Conservation (phyloP, 2,329 filamentous ascomycete genomes). For the Paraphaeosphaeria sporulosa region DNA sequence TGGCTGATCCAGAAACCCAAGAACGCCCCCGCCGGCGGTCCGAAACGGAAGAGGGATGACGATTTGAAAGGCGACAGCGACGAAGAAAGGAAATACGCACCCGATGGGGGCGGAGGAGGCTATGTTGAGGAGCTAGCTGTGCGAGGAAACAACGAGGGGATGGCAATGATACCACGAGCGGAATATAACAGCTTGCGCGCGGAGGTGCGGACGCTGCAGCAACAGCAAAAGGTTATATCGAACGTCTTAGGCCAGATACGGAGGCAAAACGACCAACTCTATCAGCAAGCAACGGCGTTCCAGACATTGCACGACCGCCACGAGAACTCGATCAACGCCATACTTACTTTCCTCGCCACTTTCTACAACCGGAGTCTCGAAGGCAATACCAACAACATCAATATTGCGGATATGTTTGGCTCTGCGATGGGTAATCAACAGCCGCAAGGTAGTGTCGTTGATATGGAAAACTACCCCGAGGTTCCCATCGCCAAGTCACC, state of each 20-base stretch:
- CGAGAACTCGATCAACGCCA: conserved; percentile 98
- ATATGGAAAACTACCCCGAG: conserved; percentile 64
- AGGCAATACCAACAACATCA: conserved; percentile 76
- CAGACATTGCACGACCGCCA: conserved; percentile 94
- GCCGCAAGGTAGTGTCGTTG: conserved; percentile 66
- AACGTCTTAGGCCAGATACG: conserved; percentile 81
- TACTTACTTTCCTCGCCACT: conserved; percentile 93
- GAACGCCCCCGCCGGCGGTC: conserved; percentile 61
- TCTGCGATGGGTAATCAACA: conserved; percentile 71
- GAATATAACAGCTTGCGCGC: conserved; percentile 80
- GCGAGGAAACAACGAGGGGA: conserved; percentile 47
- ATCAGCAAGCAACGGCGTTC: conserved; percentile 86
- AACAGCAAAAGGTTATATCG: conserved; percentile 86
- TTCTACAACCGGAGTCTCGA: conserved; percentile 95
- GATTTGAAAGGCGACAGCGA: conserved; percentile 74
- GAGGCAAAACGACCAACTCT: conserved; percentile 85
- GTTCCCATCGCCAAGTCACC: conserved; percentile 43
- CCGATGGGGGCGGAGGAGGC: conserved; percentile 50
- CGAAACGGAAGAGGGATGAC: conserved; percentile 62
- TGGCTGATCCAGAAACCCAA: conserved; percentile 98
- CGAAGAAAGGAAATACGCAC: conserved; percentile 61
- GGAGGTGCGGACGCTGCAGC: conserved; percentile 81
- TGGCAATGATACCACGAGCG: conserved; percentile 67
- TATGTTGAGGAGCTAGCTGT: conserved; percentile 53
- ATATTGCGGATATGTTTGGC: conserved; percentile 84